Percentiles rank a stretch among this genome's conserved stretches.
phyloP scores from a whole-genome alignment of 352 stramenopile species.

The Phytopythium cucurbitacearum region DNA sequence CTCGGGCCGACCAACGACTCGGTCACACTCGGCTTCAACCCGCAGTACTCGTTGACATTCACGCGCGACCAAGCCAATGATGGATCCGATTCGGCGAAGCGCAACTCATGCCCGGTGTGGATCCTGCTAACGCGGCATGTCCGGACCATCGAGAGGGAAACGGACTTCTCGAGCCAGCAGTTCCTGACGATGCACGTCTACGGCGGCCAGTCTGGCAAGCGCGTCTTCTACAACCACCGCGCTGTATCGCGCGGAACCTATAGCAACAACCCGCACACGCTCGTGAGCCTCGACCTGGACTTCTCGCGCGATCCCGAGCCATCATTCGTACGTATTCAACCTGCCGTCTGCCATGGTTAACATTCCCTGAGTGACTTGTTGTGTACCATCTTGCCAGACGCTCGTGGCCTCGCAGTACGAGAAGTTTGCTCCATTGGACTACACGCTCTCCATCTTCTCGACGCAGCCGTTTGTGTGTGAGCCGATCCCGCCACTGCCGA shows the following conservation, averaged over 20 bases:
- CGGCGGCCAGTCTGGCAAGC: slow-evolving; percentile 42
- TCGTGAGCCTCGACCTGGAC: slow-evolving; percentile 84
- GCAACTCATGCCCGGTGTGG: slow-evolving; percentile 74
- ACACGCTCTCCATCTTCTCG: slow-evolving; percentile 85
- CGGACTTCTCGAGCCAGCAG: slow-evolving; percentile 46
- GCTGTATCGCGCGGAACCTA: slow-evolving; percentile 83
- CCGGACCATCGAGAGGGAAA: slow-evolving; percentile 65
- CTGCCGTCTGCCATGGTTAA: neutral
- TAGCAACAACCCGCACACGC: slow-evolving; percentile 91
- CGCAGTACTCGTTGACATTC: slow-evolving; percentile 90
- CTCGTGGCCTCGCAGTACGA: slow-evolving; percentile 92
- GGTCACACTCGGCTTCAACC: slow-evolving; percentile 91
- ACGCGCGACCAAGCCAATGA: slow-evolving; percentile 18
- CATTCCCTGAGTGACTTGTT: slow-evolving; percentile 4
- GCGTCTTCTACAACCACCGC: slow-evolving; percentile 83
- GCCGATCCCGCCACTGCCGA: slow-evolving; percentile 40
- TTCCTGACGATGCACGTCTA: slow-evolving; percentile 93
- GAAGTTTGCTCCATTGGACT: slow-evolving; percentile 87
- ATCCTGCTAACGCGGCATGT: slow-evolving; percentile 93
- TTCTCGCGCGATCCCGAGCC: slow-evolving; percentile 39
- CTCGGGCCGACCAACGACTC: slow-evolving; percentile 86
- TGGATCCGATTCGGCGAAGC: slow-evolving; percentile 10
- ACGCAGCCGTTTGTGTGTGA: slow-evolving; percentile 68
- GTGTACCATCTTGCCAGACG: slow-evolving; percentile 32
- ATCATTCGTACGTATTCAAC: slow-evolving; percentile 39